A percentile compares a stretch with the other conserved stretches of the same genome.
phyloP scores from a whole-genome alignment of 768 basidiomycete genomes.

The Mycena crocata region DNA sequence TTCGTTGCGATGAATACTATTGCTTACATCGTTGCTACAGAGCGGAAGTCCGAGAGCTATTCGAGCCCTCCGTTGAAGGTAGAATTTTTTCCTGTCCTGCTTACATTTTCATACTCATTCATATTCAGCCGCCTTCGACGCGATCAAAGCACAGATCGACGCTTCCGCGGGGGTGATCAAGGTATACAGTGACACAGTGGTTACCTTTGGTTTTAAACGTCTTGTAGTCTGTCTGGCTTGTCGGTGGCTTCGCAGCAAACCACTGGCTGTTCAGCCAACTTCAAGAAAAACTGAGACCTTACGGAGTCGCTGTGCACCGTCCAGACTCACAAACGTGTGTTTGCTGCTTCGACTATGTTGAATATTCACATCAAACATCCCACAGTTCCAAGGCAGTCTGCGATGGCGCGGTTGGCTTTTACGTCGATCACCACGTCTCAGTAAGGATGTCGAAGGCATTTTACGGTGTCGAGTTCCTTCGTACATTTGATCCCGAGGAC shows the following conservation, averaged over 20 bases:
- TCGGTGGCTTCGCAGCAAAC: conserved; percentile 87
- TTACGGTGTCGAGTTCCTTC: conserved; percentile 85
- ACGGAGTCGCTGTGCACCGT: conserved; percentile 72
- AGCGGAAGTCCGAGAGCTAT: conserved; percentile 72
- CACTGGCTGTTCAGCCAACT: conserved; percentile 84
- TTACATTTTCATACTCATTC: neutral
- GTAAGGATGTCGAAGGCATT: conserved; percentile 84
- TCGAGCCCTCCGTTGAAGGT: conserved; percentile 82
- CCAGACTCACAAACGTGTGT: conserved; percentile 84
- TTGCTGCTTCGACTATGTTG: neutral
- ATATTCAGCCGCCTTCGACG: conserved; percentile 66
- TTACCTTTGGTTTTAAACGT: conserved; percentile 6
- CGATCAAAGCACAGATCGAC: conserved; percentile 79
- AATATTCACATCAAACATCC: conserved; percentile 9
- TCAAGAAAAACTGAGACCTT: conserved; percentile 71
- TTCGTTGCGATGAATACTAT: neutral
- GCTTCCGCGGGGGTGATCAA: conserved; percentile 75
- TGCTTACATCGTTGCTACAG: conserved; percentile 36
- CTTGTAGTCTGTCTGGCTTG: conserved; percentile 80
- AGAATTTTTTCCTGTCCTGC: conserved; percentile 21
- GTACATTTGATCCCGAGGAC: conserved; percentile 73
- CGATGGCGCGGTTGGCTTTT: conserved; percentile 86
- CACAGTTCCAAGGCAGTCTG: conserved; percentile 87
- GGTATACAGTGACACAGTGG: conserved; percentile 46
- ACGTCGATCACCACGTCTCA: conserved; percentile 86